These are phyloP conservation scores for Panicum virgatum DNA, from an alignment of 202 grass and related monocot genomes.

Conservation along the genomic window DNA sequence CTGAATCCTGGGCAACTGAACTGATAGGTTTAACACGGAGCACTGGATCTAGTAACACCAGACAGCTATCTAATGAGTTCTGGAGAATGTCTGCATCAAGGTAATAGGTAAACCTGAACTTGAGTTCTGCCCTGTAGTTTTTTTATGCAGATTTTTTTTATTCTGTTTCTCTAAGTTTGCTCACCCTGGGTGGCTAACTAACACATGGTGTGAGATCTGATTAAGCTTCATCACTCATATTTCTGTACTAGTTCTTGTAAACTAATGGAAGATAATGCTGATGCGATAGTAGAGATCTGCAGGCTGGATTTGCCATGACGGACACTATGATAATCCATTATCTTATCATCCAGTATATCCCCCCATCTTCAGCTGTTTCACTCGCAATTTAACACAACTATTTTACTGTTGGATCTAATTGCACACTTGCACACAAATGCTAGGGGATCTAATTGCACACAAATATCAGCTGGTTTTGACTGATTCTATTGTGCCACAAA, in stretches of 20 bases:
- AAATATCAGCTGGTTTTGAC: not conserved
- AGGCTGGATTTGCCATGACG: conserved; percentile 5
- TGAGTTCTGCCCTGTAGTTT: conserved; percentile 1
- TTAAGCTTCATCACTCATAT: conserved; percentile 11
- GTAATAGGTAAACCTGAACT: not conserved
- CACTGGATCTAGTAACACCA: not conserved
- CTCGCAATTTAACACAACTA: not conserved
- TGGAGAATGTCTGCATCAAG: conserved; percentile 31
- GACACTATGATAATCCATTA: not conserved
- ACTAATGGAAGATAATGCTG: conserved; percentile 23
- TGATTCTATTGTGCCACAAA: not conserved
- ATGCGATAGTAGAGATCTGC: conserved; percentile 4
- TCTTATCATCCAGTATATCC: not conserved
- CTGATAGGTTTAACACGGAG: not conserved
- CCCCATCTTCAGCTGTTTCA: not conserved
- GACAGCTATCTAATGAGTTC: not conserved
- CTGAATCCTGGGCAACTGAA: not conserved
- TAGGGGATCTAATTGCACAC: not conserved
- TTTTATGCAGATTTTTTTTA: not conserved
- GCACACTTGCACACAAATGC: not conserved
- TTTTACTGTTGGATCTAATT: not conserved
- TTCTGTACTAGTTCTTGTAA: conserved; percentile 1
- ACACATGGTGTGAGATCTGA: conserved; percentile 28
- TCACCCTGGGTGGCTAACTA: not conserved
- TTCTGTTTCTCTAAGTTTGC: not conserved